Evolutionary conservation across 2,329 filamentous ascomycete species (phyloP).

Genomic region (Exserohilum rostratum): DNA sequence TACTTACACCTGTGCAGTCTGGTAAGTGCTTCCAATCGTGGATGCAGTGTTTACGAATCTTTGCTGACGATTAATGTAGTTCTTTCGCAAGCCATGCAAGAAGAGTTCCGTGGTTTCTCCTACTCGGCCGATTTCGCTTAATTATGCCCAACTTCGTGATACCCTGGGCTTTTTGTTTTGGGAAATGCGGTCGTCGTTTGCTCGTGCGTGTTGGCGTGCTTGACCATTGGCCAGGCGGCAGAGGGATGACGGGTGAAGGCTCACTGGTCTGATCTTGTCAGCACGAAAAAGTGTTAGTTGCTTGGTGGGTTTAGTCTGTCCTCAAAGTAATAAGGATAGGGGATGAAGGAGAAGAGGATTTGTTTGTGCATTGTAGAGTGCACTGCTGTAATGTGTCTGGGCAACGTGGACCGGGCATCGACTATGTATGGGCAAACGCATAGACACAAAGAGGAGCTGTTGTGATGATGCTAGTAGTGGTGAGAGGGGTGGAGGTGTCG

Average conservation of each 20-base stretch:
- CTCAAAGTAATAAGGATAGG: neutral
- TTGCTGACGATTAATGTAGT: constrained; percentile 61
- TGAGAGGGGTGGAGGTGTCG: neutral
- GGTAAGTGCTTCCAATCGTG: constrained; percentile 64
- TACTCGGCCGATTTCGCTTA: constrained; percentile 88
- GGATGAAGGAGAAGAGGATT: neutral
- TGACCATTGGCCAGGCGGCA: neutral
- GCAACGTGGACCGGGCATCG: neutral
- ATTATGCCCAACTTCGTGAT: constrained; percentile 17
- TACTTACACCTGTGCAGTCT: constrained; percentile 95
- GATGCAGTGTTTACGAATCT: neutral
- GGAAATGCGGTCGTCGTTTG: constrained; percentile 11
- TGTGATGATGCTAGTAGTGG: neutral
- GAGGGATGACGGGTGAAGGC: neutral
- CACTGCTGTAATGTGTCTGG: constrained; percentile 1
- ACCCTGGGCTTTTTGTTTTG: constrained; percentile 19
- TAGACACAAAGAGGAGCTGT: neutral
- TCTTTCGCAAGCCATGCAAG: constrained; percentile 97
- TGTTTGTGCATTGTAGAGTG: constrained; percentile 3
- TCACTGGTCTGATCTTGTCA: constrained; percentile 1
- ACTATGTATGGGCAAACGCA: neutral
- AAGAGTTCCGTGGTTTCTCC: constrained; percentile 98
- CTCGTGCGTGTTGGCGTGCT: constrained; percentile 11
- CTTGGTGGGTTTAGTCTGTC: neutral
- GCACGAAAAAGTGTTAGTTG: constrained; percentile 7